A percentile compares a stretch with the other conserved stretches of the same genome.
These are phyloP conservation scores for Artemisia tridentata DNA, from an alignment of 129 eudicot genomes.

Conservation along the genomic window DNA sequence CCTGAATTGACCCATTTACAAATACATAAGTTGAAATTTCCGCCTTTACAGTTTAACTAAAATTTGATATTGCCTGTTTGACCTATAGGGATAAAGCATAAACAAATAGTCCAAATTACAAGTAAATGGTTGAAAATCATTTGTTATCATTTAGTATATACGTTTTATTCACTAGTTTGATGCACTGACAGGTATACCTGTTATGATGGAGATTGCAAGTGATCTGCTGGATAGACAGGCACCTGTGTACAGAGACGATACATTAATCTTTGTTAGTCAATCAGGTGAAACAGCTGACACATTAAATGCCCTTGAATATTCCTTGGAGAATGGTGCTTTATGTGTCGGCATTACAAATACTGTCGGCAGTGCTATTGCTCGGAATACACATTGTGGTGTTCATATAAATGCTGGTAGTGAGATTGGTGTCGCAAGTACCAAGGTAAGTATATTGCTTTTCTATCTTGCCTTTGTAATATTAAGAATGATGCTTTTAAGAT, in stretches of 20 bases:
- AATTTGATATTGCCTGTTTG: too few relatives aligned
- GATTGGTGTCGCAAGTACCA: constrained; percentile 98
- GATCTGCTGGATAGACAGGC: constrained; percentile 94
- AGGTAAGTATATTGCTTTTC: constrained; percentile 44
- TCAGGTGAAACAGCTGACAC: constrained; percentile 99
- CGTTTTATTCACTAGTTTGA: constrained; percentile 13
- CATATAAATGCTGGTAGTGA: constrained; percentile 98
- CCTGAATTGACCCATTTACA: neutral
- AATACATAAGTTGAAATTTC: neutral
- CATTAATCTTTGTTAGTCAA: constrained; percentile 93
- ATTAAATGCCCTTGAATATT: constrained; percentile 85
- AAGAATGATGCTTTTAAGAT: too few relatives aligned
- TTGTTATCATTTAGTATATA: neutral
- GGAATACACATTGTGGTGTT: constrained; percentile 93
- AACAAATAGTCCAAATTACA: too few relatives aligned
- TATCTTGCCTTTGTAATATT: neutral
- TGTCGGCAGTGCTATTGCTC: constrained; percentile 95
- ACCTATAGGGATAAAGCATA: too few relatives aligned
- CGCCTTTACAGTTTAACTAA: neutral
- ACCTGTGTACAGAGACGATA: constrained; percentile 91
- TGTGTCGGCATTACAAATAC: constrained; percentile 99
- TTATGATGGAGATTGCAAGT: constrained; percentile 96
- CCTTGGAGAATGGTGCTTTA: constrained; percentile 88
- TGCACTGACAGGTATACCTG: constrained; percentile 70
- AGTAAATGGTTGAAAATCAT: neutral